A percentile compares a stretch with the other conserved stretches of the same genome.
Evolutionary conservation across 257 asterid genomes (phyloP).

Genomic region (Solanum appendiculatum): DNA sequence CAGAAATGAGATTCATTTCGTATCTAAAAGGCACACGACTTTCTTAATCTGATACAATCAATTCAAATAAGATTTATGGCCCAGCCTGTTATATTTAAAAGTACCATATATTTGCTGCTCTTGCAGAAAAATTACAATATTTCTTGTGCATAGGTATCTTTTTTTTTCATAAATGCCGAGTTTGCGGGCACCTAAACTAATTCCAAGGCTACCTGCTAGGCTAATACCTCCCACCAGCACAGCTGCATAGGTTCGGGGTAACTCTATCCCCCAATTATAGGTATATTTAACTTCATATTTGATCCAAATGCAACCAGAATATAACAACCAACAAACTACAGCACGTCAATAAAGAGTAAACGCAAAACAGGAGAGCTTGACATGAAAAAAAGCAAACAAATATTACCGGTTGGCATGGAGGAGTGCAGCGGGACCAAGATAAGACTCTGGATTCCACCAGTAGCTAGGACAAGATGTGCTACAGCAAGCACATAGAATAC

Average conservation of each 20-base stretch:
- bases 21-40: not conserved
- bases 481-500: constrained; percentile 94
- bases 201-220: not conserved
- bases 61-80: not conserved
- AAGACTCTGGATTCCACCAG: constrained; percentile 99
- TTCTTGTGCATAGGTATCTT: not conserved
- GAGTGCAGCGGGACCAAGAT: constrained; percentile 95
- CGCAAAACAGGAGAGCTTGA: not conserved
- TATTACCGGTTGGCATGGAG: constrained; percentile 80
- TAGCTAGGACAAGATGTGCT: constrained; percentile 95
- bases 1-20: not conserved
- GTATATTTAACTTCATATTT: not conserved
- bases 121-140: not conserved
- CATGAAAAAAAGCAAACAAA: not conserved
- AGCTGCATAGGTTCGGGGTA: not conserved
- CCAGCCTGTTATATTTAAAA: not conserved
- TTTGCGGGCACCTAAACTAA: not conserved
- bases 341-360: not conserved
- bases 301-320: not conserved
- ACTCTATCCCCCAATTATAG: not conserved
- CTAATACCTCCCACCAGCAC: not conserved
- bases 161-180: not conserved
- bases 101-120: not conserved
- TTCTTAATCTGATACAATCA: not conserved
- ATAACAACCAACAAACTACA: not conserved